phyloP scores from a whole-genome alignment of 768 basidiomycete genomes.

The Amanita exitialis region DNA sequence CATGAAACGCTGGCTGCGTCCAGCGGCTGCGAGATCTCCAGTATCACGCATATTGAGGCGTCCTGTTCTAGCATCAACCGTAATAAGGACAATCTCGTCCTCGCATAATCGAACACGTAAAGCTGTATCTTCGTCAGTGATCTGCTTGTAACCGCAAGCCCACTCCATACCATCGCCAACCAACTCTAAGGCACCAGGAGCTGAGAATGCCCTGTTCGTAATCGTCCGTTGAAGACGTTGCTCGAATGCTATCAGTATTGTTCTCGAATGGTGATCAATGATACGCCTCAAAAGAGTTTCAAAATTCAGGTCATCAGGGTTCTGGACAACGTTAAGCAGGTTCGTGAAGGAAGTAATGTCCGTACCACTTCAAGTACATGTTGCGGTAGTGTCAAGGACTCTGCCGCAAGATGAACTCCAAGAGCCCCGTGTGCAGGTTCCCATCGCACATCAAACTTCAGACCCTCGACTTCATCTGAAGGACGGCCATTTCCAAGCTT shows the following conservation, averaged over 20 bases:
- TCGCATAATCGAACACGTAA: conserved; percentile 66
- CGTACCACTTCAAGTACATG: conserved; percentile 49
- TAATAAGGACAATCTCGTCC: conserved; percentile 66
- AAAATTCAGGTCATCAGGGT: conserved; percentile 64
- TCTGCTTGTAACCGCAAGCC: not conserved
- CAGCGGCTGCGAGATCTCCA: conserved; percentile 69
- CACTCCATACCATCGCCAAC: conserved; percentile 41
- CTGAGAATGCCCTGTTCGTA: conserved; percentile 47
- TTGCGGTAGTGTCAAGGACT: conserved; percentile 31
- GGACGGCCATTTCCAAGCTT: conserved; percentile 46
- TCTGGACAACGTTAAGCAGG: conserved; percentile 23
- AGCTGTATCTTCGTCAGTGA: conserved; percentile 16
- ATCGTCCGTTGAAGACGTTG: conserved; percentile 41
- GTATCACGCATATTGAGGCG: conserved; percentile 70
- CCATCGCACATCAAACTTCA: conserved; percentile 68
- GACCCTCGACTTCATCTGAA: conserved; percentile 69
- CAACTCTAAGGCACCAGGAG: conserved; percentile 47
- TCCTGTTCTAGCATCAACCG: conserved; percentile 75
- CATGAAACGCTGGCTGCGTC: conserved; percentile 58
- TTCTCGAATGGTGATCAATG: conserved; percentile 55
- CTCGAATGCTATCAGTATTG: conserved; percentile 50
- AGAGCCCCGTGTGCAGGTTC: conserved; percentile 61
- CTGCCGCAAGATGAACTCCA: conserved; percentile 43
- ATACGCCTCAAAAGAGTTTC: conserved; percentile 56
- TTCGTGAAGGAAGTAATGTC: not conserved